These are phyloP conservation scores for Chimonanthus salicifolius DNA, from an alignment of 164 flowering plant species.

Conservation along the genomic window DNA sequence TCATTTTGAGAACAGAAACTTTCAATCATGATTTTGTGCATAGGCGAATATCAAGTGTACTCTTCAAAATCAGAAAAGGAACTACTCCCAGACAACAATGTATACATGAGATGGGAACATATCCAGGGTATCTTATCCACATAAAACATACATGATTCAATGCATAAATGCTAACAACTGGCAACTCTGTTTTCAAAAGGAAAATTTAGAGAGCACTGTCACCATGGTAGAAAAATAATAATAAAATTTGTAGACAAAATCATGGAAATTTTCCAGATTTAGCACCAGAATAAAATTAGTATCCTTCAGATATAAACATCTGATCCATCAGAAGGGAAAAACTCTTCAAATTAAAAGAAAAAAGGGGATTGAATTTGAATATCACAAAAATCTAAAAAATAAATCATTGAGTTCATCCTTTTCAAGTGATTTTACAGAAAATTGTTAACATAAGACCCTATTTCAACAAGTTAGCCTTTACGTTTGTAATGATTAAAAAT, in stretches of 20 bases:
- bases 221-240: background rate
- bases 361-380: background rate
- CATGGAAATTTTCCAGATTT: background rate
- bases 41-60: too few species aligned
- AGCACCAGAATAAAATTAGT: background rate
- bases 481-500: too few species aligned
- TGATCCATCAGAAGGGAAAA: background rate
- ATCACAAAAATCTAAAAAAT: too few species aligned
- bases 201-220: background rate
- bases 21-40: too few species aligned
- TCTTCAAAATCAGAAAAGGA: too few species aligned
- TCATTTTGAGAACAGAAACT: too few species aligned
- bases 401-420: background rate
- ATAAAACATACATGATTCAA: too few species aligned
- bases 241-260: too few species aligned
- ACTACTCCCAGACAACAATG: too few species aligned
- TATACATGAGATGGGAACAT: too few species aligned
- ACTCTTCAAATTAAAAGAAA: background rate
- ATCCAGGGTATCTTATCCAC: too few species aligned
- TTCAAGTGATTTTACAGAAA: background rate
- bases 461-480: too few species aligned
- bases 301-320: background rate
- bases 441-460: background rate
- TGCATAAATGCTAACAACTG: background rate
- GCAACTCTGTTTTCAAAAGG: background rate